Percentiles rank a stretch among this genome's conserved stretches.
These are phyloP conservation scores for Pseudocercospora eumusae DNA, from an alignment of 2,329 filamentous ascomycete genomes.

Conservation along the genomic window DNA sequence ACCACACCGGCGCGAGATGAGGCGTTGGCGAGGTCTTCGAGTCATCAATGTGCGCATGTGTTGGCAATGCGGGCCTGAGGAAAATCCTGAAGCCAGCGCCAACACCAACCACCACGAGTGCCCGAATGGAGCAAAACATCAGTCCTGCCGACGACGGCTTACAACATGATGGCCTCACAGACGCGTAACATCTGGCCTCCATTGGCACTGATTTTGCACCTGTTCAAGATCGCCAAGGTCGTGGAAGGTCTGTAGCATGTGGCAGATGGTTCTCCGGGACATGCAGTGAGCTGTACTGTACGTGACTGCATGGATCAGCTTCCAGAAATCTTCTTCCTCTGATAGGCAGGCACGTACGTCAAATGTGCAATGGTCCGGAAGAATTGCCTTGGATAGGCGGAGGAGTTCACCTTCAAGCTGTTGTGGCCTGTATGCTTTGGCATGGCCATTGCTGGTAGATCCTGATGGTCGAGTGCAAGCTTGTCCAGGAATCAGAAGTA, in stretches of 20 bases:
- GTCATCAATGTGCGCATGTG: constrained; percentile 3
- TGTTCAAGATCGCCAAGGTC: not conserved
- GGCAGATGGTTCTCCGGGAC: not conserved
- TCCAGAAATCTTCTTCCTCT: not conserved
- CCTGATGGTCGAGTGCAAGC: no score
- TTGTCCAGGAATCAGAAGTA: no score
- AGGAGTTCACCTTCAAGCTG: no score
- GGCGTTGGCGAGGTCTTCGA: not conserved
- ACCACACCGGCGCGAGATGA: not conserved
- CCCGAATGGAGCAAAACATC: not conserved
- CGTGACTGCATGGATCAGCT: constrained; percentile 3
- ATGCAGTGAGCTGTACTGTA: not conserved
- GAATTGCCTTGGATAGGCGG: no score
- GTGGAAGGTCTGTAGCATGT: not conserved
- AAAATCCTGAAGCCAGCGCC: not conserved
- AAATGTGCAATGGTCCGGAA: no score
- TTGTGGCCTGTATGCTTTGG: no score
- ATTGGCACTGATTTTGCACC: not conserved
- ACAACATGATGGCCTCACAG: constrained; percentile 10
- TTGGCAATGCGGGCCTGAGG: constrained; percentile 3
- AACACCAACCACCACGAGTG: constrained; percentile 6
- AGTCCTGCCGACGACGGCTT: not conserved
- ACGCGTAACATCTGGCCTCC: not conserved
- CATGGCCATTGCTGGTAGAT: no score
- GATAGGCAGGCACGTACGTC: not conserved